Base-by-base conservation (phyloP, 805 yeast genomes). In the Pichia scutulata region DNA sequence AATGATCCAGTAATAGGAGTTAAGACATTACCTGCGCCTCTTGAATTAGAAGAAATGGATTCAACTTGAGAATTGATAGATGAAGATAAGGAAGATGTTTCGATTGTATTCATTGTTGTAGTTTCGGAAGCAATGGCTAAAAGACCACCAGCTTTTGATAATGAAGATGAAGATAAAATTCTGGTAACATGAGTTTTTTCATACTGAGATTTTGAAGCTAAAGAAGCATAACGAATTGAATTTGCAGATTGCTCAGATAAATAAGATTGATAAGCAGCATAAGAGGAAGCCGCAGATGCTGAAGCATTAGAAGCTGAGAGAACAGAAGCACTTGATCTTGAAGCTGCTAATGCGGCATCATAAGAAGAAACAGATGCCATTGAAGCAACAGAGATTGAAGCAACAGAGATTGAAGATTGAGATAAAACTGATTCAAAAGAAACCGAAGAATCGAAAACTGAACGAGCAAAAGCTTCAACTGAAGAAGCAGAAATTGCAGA, bases 51-150 rank as follows among this genome's bases (percentile, higher is more conserved):
- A 18, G 57, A 52, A 42, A 55, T 50, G 22, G 47, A 16, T 10
- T 48, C 39, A 43, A 55, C 49, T 18, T 51, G 26, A n/a, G 64
- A 68, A 25, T 65, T 60, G 18, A 72, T 60, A 19, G 69, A 54
- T 13, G 71, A 62, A 3, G 70, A 51, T 14, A 70, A 36, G 24
- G 49, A n/a, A 28, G 30, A 7, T 33, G 37, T 49, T 7, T 55
- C 25, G 12, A 50, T 37, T 5, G 51, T 50, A 26, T 47, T 46
- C 26, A 47, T 14, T 24, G 52, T 44, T 28, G 51, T 39, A 28
- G 49, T 47, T 53, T 65, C 69, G 18, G 73, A 68, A 44, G 78
- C 74, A 48, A 72, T 64, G 24, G 77, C 75, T 26, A 69, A 54
- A 44, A 70, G 58, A 49, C 73, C 75, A 51, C 63, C 60, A 45